Base-by-base conservation (phyloP, 164 flowering plant species). In the Pachysandra terminalis region DNA sequence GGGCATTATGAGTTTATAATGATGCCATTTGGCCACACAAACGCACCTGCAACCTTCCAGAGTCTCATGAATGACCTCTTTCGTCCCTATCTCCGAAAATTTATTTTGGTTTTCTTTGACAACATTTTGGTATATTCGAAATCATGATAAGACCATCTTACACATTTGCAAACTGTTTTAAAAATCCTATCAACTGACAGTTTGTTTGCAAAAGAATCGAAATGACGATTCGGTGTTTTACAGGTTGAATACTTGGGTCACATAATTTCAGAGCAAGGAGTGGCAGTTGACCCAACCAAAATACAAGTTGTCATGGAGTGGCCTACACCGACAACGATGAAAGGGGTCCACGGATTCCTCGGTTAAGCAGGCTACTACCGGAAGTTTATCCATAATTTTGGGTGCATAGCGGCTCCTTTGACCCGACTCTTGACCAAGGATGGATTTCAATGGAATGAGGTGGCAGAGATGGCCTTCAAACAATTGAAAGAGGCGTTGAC, bases 101-200 rank as follows among this genome's bases (percentile, higher is more conserved):
- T 58, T 67, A 37, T 48, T 27, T 25, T 67, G 37, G 70, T 58
- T 24, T 67, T 67, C 69, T 67, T 58, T 67, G 64, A 67, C 19
- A 55, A 68, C 35, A 68, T 59, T 25, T 45, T 68, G 22, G 22
- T 67, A 12, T 67, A 67, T 24, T 37, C 51, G 14, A n/a, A 24
- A 24, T 35, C 69, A 19, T 68, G 61, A 57, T 41, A 32, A 48
- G 64, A 59, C 19, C 71, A 68, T 23, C 24, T 68, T n/a, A 0
- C 45, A 0, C 71, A 68, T 68, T 27, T 68, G 5, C 49, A 41
- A 45, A 51, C 21, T 22, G 62, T 56, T 41, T n/a, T 56, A 17
- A 21, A 35, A 19, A 41, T 37, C 17, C 15, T 67, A 16, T 0
- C n/a, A n/a, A 22, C 62, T 35, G 21, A 67, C 24, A 9, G 16